Conservation (phyloP, 495 filamentous ascomycete genomes). For the Tetracladium setigerum region DNA sequence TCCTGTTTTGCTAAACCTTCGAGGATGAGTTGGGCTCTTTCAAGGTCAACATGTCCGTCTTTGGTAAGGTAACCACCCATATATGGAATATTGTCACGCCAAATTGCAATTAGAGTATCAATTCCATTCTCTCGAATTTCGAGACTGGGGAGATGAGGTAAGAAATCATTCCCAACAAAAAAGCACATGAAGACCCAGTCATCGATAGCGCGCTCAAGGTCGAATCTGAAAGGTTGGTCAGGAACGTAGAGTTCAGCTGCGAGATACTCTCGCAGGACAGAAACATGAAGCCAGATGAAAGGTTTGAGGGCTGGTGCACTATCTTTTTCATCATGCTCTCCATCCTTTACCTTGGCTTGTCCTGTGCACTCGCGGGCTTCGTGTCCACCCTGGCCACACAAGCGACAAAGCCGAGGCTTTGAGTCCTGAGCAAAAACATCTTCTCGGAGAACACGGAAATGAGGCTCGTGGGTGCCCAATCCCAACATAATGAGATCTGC, state of each 20-base stretch:
- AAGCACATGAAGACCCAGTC: conserved; percentile 99
- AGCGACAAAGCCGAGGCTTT: conserved; percentile 67
- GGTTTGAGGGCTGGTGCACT: conserved; percentile 65
- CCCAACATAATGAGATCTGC: conserved; percentile 99
- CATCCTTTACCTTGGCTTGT: conserved; percentile 73
- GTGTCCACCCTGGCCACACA: conserved; percentile 90
- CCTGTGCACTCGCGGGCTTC: conserved; percentile 76
- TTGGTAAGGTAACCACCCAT: conserved; percentile 96
- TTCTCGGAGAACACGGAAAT: conserved; percentile 94
- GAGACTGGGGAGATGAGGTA: conserved; percentile 91
- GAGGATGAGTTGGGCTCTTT: conserved; percentile 81
- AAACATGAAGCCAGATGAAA: conserved; percentile 97
- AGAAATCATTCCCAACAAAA: conserved; percentile 98
- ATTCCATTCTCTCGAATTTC: conserved; percentile 97
- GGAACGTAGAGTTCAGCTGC: conserved; percentile 81
- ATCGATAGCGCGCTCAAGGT: conserved; percentile 93
- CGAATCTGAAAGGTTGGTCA: conserved; percentile 69
- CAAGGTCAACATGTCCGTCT: conserved; percentile 85
- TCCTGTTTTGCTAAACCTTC: conserved; percentile 89
- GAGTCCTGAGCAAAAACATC: conserved; percentile 92
- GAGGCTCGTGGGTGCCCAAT: conserved; percentile 91
- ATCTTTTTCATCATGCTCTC: conserved; percentile 80
- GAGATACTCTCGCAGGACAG: conserved; percentile 86
- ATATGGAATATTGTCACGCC: conserved; percentile 81
- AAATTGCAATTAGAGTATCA: conserved; percentile 89